phyloP scores from a whole-genome alignment of 2,329 filamentous ascomycete species.

The Bimuria novae-zelandiae region DNA sequence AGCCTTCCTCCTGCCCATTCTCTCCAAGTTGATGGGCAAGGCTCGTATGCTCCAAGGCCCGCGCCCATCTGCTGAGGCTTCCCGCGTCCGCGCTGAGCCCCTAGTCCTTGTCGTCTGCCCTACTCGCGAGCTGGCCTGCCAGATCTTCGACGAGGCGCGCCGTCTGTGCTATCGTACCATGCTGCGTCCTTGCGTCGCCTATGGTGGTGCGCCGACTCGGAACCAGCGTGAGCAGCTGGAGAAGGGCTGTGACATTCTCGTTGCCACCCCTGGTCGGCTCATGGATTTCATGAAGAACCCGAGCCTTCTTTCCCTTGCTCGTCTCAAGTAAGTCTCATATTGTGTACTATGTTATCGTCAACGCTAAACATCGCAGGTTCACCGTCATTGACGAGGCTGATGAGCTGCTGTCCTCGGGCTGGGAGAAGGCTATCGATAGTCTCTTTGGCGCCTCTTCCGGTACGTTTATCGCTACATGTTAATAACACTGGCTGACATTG shows the following conservation, averaged over 20 bases:
- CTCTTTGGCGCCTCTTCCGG: constrained; percentile 79
- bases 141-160: constrained; percentile 93
- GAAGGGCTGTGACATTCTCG: constrained; percentile 86
- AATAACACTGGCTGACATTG: constrained; percentile 13
- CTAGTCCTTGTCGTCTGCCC: constrained; percentile 84
- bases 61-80: constrained; percentile 68
- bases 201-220: constrained; percentile 77
- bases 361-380: constrained; percentile 48
- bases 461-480: constrained; percentile 51
- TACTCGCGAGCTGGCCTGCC: constrained; percentile 86
- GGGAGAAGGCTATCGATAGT: constrained; percentile 74
- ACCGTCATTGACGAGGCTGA: constrained; percentile 92
- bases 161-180: constrained; percentile 94
- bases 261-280: constrained; percentile 86
- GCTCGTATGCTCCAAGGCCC: constrained; percentile 82
- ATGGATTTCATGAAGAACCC: constrained; percentile 79
- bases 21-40: constrained; percentile 95
- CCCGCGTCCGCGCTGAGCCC: constrained; percentile 76
- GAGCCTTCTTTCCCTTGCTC: constrained; percentile 69
- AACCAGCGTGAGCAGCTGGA: constrained; percentile 74
- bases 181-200: constrained; percentile 87
- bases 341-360: not conserved
- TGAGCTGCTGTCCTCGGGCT: constrained; percentile 81
- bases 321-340: constrained; percentile 68
- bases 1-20: constrained; percentile 84